Conservation (phyloP, 768 basidiomycete genomes). For the Lactarius evosmus region DNA sequence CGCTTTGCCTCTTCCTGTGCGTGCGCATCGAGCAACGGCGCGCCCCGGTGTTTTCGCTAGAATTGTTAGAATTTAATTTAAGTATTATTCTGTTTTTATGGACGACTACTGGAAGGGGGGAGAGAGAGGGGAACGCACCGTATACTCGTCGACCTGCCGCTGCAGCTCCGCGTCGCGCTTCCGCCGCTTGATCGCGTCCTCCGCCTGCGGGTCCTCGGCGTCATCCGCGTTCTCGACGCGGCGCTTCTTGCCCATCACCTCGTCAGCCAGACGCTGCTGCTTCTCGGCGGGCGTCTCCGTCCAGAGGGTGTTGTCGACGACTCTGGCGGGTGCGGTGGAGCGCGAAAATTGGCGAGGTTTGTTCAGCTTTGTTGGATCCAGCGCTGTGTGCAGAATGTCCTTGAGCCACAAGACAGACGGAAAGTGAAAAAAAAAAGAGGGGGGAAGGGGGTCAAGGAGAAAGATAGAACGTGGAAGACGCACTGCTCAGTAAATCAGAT, state of each 20-base stretch:
- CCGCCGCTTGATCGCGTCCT: conserved; percentile 52
- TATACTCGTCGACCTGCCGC: conserved; percentile 74
- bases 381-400: conserved; percentile 43
- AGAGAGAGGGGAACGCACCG: conserved; percentile 44
- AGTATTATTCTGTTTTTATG: not conserved
- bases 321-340: conserved; percentile 40
- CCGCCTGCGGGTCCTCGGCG: conserved; percentile 41
- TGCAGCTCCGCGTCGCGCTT: conserved; percentile 67
- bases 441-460: not conserved
- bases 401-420: not conserved
- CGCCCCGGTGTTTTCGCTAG: conserved; percentile 33
- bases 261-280: conserved; percentile 88
- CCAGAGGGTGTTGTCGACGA: conserved; percentile 72
- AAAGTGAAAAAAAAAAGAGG: not conserved
- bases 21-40: conserved; percentile 37
- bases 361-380: conserved; percentile 79
- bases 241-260: conserved; percentile 88
- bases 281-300: conserved; percentile 95
- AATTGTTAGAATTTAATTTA: not conserved
- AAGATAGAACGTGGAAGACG: conserved; percentile 1
- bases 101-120: not conserved
- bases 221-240: conserved; percentile 60
- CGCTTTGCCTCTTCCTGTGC: conserved; percentile 43
- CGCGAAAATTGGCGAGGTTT: conserved; percentile 79
- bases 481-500: conserved; percentile 75